Evolutionary conservation across 352 stramenopile species (phyloP).

Genomic region (Aphanomyces stellatus): DNA sequence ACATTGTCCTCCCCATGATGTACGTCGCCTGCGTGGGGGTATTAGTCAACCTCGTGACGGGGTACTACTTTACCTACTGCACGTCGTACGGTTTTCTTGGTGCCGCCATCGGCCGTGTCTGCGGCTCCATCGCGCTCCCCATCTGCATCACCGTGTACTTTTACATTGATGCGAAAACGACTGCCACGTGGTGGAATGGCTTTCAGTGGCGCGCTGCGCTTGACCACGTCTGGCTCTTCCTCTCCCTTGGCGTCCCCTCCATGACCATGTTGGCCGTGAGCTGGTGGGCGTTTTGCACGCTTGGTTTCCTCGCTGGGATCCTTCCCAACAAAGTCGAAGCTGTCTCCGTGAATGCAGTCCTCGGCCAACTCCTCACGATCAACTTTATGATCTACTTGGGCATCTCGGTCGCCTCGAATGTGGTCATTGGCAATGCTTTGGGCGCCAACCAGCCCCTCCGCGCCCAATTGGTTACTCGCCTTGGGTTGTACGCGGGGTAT

Average conservation of each 20-base stretch:
- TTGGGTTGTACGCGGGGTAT: conserved; percentile 35
- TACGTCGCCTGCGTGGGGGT: conserved; percentile 64
- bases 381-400: conserved; percentile 74
- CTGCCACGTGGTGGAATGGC: conserved; percentile 50
- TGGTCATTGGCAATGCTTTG: conserved; percentile 66
- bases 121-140: conserved; percentile 50
- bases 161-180: conserved; percentile 35
- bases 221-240: conserved; percentile 42
- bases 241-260: conserved; percentile 46
- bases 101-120: conserved; percentile 57
- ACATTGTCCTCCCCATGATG: conserved; percentile 80
- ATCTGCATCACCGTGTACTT: conserved; percentile 59
- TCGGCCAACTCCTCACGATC: conserved; percentile 57
- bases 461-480: conserved; percentile 37
- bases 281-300: conserved; percentile 72
- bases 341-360: conserved; percentile 59
- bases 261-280: conserved; percentile 61
- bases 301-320: conserved; percentile 58
- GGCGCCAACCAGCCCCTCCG: conserved; percentile 49
- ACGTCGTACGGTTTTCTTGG: conserved; percentile 68
- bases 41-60: conserved; percentile 58
- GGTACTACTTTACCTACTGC: conserved; percentile 78
- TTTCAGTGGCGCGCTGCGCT: conserved; percentile 46
- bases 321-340: conserved; percentile 47
- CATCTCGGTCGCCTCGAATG: conserved; percentile 47